These are phyloP conservation scores for Nemania sp. DNA, from an alignment of 2,329 filamentous ascomycete genomes.

Conservation along the genomic window DNA sequence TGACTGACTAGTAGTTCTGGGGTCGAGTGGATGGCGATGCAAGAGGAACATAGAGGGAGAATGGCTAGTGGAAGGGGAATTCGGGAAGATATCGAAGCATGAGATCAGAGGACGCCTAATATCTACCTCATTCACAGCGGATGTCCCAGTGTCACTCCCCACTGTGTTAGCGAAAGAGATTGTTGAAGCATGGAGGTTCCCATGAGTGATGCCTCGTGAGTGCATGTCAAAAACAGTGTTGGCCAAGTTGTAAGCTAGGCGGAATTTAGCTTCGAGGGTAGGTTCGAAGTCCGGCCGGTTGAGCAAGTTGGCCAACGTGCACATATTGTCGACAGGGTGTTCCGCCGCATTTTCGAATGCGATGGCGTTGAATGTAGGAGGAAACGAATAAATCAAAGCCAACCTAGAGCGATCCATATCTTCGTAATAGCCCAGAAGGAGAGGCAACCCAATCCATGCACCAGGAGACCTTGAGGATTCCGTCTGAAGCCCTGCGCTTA, in stretches of 20 bases:
- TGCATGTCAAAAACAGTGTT: slow-evolving; percentile 81
- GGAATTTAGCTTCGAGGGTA: slow-evolving; percentile 79
- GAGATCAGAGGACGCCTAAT: slow-evolving; percentile 77
- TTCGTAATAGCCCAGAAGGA: slow-evolving; percentile 78
- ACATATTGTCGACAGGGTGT: slow-evolving; percentile 63
- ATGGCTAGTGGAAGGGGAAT: slow-evolving; percentile 54
- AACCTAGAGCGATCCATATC: slow-evolving; percentile 77
- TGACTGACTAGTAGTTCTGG: slow-evolving; percentile 62
- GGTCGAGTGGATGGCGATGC: slow-evolving; percentile 76
- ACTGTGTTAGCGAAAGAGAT: slow-evolving; percentile 72
- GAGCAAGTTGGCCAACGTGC: slow-evolving; percentile 67
- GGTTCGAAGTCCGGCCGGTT: slow-evolving; percentile 68
- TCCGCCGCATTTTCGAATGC: slow-evolving; percentile 65
- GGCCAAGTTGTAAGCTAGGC: slow-evolving; percentile 77
- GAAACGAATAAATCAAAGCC: slow-evolving; percentile 81
- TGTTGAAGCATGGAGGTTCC: slow-evolving; percentile 75
- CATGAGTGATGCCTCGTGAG: slow-evolving; percentile 75
- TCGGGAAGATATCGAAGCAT: slow-evolving; percentile 79
- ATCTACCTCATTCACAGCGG: slow-evolving; percentile 63
- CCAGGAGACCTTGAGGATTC: slow-evolving; percentile 63
- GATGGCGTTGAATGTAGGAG: slow-evolving; percentile 71
- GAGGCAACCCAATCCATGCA: slow-evolving; percentile 72
- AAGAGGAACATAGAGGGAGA: slow-evolving; percentile 54
- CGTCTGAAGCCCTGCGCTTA: slow-evolving; percentile 69
- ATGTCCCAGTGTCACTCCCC: slow-evolving; percentile 56